Percentiles rank a stretch among this genome's conserved stretches.
Evolutionary conservation across 192 early-diverging fungal species (phyloP).

Genomic region (Helicostylum pulchrum): DNA sequence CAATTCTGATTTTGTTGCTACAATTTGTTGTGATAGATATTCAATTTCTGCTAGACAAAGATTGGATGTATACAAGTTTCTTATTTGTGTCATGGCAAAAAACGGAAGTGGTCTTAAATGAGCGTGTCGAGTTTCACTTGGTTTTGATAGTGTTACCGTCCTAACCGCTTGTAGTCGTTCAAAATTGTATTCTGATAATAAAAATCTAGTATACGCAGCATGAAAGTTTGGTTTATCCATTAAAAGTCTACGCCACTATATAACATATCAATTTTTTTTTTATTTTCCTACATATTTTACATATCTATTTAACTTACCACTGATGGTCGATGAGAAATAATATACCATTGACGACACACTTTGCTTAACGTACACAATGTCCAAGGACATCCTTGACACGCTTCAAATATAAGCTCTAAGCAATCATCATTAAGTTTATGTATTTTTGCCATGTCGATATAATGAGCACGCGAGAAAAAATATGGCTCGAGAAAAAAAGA

Average conservation of each 20-base stretch:
- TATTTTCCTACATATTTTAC: neutral
- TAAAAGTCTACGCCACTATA: slow-evolving; percentile 9
- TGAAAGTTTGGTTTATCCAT: neutral
- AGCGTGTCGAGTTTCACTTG: slow-evolving; percentile 12
- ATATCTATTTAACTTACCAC: slow-evolving; percentile 3
- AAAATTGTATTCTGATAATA: neutral
- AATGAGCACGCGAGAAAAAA: too few species aligned
- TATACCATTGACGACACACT: slow-evolving; percentile 10
- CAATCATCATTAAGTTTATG: slow-evolving; percentile 11
- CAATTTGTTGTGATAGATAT: slow-evolving; percentile 3
- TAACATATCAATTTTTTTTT: neutral
- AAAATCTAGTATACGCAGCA: neutral
- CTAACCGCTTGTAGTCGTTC: slow-evolving; percentile 5
- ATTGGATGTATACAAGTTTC: slow-evolving; percentile 6
- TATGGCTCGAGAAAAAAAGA: too few species aligned
- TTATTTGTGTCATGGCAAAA: slow-evolving; percentile 5
- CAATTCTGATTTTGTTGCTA: neutral
- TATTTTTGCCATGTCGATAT: neutral
- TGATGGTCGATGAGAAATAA: slow-evolving; percentile 1
- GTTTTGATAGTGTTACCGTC: neutral
- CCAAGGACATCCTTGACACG: slow-evolving; percentile 5
- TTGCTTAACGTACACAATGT: slow-evolving; percentile 1
- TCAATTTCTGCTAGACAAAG: slow-evolving; percentile 16
- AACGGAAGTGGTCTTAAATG: slow-evolving; percentile 10
- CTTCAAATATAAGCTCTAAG: slow-evolving; percentile 8